Evolutionary conservation across 2,329 filamentous ascomycete species (phyloP).

Genomic region (Stemphylium lycopersici): DNA sequence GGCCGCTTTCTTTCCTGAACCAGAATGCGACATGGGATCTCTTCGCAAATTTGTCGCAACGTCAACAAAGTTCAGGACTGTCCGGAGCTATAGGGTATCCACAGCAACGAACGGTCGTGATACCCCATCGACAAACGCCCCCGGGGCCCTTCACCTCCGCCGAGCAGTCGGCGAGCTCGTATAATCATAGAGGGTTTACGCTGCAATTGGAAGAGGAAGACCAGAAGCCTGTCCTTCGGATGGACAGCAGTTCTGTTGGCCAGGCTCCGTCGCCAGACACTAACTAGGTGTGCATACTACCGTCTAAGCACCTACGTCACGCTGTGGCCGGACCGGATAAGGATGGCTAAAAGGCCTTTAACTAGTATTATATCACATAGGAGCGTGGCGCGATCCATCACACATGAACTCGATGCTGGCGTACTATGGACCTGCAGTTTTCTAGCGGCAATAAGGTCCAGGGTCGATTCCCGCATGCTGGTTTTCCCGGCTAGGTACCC

Average conservation of each 20-base stretch:
- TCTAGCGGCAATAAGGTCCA: conserved; percentile 3
- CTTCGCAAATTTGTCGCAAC: conserved; percentile 3
- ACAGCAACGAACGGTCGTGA: conserved; percentile 2
- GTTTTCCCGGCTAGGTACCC: conserved; percentile 1
- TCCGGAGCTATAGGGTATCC: background rate
- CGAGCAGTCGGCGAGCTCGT: background rate
- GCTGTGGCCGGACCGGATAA: background rate
- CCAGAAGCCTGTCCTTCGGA: background rate
- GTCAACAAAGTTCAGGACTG: background rate
- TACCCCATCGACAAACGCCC: conserved; percentile 5
- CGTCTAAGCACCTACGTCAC: background rate
- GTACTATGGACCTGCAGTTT: background rate
- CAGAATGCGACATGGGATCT: conserved; percentile 12
- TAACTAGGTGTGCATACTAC: background rate
- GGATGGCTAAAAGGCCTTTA: background rate
- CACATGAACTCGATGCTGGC: background rate
- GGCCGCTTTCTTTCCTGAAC: conserved; percentile 32
- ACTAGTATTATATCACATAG: background rate
- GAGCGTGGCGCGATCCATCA: background rate
- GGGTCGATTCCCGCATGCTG: conserved; percentile 2
- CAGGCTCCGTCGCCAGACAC: background rate
- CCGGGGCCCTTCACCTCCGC: background rate
- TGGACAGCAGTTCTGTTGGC: background rate
- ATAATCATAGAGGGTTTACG: background rate
- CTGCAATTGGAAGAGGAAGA: background rate